These are phyloP conservation scores for Aspergillus affinis DNA, from an alignment of 495 filamentous ascomycete species.

Conservation along the genomic window DNA sequence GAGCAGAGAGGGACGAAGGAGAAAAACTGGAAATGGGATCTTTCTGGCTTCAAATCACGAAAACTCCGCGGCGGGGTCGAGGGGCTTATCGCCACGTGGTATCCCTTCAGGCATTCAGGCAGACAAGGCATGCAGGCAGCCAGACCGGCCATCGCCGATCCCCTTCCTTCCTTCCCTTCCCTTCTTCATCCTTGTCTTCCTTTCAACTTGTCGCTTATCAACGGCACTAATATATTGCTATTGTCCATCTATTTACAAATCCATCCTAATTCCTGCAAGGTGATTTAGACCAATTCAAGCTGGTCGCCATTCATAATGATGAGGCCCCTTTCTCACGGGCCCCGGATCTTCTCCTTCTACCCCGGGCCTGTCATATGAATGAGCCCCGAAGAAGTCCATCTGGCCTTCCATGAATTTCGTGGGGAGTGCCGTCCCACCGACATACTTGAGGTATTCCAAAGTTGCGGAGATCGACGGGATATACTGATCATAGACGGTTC, in stretches of 20 bases:
- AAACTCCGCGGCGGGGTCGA: constrained; percentile 10
- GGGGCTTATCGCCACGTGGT: constrained; percentile 5
- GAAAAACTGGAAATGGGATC: background rate
- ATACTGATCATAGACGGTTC: constrained; percentile 59
- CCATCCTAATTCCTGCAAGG: too few species aligned
- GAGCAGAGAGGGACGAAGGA: background rate
- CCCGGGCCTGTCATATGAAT: constrained; percentile 59
- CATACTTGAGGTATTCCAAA: constrained; percentile 71
- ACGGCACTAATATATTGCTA: too few species aligned
- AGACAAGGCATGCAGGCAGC: too few species aligned
- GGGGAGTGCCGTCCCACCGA: constrained; percentile 53
- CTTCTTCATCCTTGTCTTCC: background rate
- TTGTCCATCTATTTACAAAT: too few species aligned
- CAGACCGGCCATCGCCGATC: background rate
- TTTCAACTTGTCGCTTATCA: background rate
- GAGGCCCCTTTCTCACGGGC: constrained; percentile 38
- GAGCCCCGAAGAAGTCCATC: constrained; percentile 74
- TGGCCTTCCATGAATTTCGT: constrained; percentile 75
- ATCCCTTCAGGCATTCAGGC: constrained; percentile 3
- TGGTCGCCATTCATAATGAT: constrained; percentile 45
- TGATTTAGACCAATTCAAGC: constrained; percentile 18
- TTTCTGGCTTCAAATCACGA: background rate
- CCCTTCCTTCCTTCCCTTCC: background rate
- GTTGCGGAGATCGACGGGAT: constrained; percentile 63
- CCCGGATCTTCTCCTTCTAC: constrained; percentile 44